Evolutionary conservation across 2,329 filamentous ascomycete species (phyloP).

Genomic region (Elsinoe australis): DNA sequence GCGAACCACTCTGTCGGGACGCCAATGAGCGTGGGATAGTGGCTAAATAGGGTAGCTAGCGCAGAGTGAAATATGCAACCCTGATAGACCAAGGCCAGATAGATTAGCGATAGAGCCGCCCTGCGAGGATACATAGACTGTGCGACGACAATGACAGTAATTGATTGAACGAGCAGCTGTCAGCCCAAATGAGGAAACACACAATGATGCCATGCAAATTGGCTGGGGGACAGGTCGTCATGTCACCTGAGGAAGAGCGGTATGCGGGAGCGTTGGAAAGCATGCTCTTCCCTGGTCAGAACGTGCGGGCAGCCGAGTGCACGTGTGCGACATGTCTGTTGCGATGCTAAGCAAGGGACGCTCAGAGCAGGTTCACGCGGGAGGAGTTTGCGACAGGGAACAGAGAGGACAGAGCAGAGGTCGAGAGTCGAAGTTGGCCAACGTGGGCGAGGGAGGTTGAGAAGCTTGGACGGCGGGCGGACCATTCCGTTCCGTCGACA

Average conservation of each 20-base stretch:
- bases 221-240: not conserved
- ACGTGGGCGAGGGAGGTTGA: slow-evolving; percentile 9
- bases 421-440: no score
- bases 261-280: not conserved
- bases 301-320: not conserved
- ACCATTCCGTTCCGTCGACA: slow-evolving; percentile 9
- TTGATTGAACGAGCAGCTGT: not conserved
- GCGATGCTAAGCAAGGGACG: slow-evolving; percentile 10
- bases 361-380: slow-evolving; percentile 14
- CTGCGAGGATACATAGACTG: slow-evolving; percentile 1
- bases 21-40: slow-evolving; percentile 15
- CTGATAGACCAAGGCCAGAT: not conserved
- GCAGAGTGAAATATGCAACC: not conserved
- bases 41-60: slow-evolving; percentile 8
- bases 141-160: no score
- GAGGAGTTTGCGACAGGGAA: not conserved
- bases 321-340: slow-evolving; percentile 9
- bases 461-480: slow-evolving; percentile 14
- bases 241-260: not conserved
- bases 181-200: not conserved
- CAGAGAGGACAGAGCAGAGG: not conserved
- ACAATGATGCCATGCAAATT: not conserved
- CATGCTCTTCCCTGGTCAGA: not conserved
- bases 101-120: slow-evolving; percentile 1
- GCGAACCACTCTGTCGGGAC: slow-evolving; percentile 13